Evolutionary conservation across 2,329 filamentous ascomycete genomes (phyloP).

Genomic region (Trichoderma sp.): DNA sequence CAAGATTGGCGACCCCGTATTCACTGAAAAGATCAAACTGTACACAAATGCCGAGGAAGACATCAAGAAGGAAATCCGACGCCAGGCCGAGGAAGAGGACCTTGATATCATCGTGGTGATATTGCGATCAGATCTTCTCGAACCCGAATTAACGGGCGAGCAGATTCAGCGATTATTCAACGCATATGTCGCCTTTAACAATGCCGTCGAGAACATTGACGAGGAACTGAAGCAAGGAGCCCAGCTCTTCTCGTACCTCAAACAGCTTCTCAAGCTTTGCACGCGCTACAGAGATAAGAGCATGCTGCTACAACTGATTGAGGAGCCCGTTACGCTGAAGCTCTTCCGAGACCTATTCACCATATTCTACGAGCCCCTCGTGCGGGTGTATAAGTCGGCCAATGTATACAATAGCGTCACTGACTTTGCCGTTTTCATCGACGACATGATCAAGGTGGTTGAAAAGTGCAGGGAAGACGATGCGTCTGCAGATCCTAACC

Average conservation of each 20-base stretch:
- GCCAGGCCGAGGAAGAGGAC: constrained; percentile 71
- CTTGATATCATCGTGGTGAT: constrained; percentile 86
- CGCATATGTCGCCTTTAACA: constrained; percentile 91
- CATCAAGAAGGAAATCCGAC: constrained; percentile 71
- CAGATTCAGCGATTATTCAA: constrained; percentile 89
- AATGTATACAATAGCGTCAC: constrained; percentile 98
- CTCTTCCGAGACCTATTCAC: constrained; percentile 95
- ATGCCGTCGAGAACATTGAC: constrained; percentile 87
- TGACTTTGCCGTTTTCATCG: constrained; percentile 89
- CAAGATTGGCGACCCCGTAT: constrained; percentile 79
- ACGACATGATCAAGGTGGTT: constrained; percentile 82
- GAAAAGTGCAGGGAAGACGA: constrained; percentile 71
- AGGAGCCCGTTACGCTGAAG: constrained; percentile 96
- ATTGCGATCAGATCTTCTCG: constrained; percentile 73
- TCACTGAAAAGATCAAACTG: constrained; percentile 77
- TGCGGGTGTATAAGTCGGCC: constrained; percentile 96
- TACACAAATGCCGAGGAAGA: constrained; percentile 77
- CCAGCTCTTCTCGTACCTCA: constrained; percentile 89
- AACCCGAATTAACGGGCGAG: constrained; percentile 68
- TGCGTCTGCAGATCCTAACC: constrained; percentile 92
- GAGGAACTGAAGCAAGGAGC: constrained; percentile 87
- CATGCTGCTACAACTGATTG: constrained; percentile 95
- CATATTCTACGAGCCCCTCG: constrained; percentile 97
- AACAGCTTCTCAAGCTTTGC: constrained; percentile 90
- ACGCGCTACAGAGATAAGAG: constrained; percentile 90